Evolutionary conservation across 2,329 filamentous ascomycete species (phyloP), one percentile per base, ranked within the genome.

Genomic region (Alternaria triticimaculans): DNA sequence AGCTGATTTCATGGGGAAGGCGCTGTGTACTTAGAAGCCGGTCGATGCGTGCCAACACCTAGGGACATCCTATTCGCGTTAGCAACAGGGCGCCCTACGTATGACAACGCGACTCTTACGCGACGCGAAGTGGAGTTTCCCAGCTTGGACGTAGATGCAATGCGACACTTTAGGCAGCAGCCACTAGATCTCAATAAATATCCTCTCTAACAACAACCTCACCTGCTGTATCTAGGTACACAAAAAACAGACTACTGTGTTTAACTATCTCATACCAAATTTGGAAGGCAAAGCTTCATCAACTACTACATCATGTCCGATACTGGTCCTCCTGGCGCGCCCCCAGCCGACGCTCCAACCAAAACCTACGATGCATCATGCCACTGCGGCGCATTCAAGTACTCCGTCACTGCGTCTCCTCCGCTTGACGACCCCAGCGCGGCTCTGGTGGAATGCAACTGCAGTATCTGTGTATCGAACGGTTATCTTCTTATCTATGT

Each of bases 341-440:
- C 65, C 4, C 50, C 26, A 18, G 30, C 65, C 18, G 33, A 58
- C 18, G 58, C 58, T 15, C 64, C 66, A 11, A 58, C 56, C 48
- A 50, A 60, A 23, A 33, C 55, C 12, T 55, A 88, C 74, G 77
- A 81, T 21, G 84, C 80, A 12, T 83, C 84, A 54, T 88, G 86
- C 71, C 86, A 88, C 72, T 88, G 86, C 74, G 84, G 84, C 53
- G 81, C 81, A 60, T 82, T 87, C 72, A 76, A 78, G 58, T 85
- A 86, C 70, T 80, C 79, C 14, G 77, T 87, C n/a, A 84, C 77
- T 12, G 78, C 86, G 30, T 82, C 83, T 21, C 84, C 85, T 21
- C 82, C 85, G 6, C 78, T 87, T 41, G 77, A 81, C 12, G 79
- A 84, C 65, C 65, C 65, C 11, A 61, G 30, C 15, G 76, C 82